Evolutionary conservation across 202 grass and related monocot genomes (phyloP), one percentile per base, ranked within the genome.

Genomic region (Zizania palustris): DNA sequence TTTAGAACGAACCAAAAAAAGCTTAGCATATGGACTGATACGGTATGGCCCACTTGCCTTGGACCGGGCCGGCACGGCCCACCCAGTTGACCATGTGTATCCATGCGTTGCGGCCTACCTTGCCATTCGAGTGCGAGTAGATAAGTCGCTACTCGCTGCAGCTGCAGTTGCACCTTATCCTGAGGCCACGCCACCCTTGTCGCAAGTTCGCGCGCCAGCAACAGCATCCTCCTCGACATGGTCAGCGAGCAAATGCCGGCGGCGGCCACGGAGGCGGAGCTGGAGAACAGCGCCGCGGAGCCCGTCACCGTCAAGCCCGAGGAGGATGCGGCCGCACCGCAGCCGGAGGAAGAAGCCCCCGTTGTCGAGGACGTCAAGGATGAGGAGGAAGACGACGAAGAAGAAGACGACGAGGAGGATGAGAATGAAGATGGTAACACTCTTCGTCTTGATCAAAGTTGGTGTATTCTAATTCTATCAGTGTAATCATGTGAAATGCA

Each of bases 341-440:
- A 72, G 64, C 36, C 38, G 14, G 41, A 84, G 16, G 83, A 91
- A 37, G 83, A 86, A 40, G 85, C 77, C 9, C 92, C 91, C 16
- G 69, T 91, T 12, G 83, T 95, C 58, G 92, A 95, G 82, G 92
- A 95, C 64, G 80, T 84, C 21, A 89, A 89, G 86, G 92, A 89
- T 28, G 87, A 85, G 0, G 90, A 90, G 0, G 73, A 79, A 0
- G 90, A 86, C 0, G 82, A 89, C 0, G 78, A 88, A 0, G 89
- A 88, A 0, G 78, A 87, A 1, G 84, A 91, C 0, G 86, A 92
- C 0, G 90, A 92, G 0, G 90, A 89, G 0, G 90, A 93, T 0
- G 85, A 93, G 0, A 80, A 88, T 1, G 87, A 80, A 0, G 74
- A 82, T 12, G 73, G 82, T 84, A 35, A 6, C 5, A 15, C 34